Evolutionary conservation across 208 protist genomes (phyloP).

Genomic region (Leishmania lainsoni): DNA sequence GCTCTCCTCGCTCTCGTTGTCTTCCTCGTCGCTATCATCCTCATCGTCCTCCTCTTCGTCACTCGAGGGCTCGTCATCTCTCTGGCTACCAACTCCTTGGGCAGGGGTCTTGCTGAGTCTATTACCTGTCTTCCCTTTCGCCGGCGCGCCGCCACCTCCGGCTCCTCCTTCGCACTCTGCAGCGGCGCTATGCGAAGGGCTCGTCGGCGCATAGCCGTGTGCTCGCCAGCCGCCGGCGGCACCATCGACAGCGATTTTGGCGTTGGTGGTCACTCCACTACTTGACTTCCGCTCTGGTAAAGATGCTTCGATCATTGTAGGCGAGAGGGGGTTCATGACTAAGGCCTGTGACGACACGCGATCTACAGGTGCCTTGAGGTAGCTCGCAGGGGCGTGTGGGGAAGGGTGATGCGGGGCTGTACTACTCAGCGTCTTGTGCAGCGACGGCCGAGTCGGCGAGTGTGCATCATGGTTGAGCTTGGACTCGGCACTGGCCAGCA

Average conservation of each 20-base stretch:
- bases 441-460: not conserved
- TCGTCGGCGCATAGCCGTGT: not conserved
- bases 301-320: not conserved
- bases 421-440: not conserved
- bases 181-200: not conserved
- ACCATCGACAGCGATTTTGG: not conserved
- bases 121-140: not conserved
- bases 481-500: not conserved
- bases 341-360: not conserved
- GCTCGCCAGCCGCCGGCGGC: not conserved
- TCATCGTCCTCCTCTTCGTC: constrained; percentile 30
- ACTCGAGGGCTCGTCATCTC: constrained; percentile 8
- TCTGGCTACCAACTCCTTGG: constrained; percentile 7
- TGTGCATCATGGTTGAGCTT: not conserved
- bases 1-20: constrained; percentile 23
- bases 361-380: not conserved
- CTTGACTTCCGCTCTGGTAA: not conserved
- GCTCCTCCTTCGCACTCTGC: not conserved
- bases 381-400: not conserved
- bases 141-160: not conserved
- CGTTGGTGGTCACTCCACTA: not conserved
- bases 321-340: not conserved
- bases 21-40: constrained; percentile 10
- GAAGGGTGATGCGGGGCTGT: not conserved
- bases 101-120: constrained; percentile 12